These are phyloP conservation scores for Cyamopsis tetragonoloba DNA, from an alignment of 306 rosid species.

Conservation along the genomic window DNA sequence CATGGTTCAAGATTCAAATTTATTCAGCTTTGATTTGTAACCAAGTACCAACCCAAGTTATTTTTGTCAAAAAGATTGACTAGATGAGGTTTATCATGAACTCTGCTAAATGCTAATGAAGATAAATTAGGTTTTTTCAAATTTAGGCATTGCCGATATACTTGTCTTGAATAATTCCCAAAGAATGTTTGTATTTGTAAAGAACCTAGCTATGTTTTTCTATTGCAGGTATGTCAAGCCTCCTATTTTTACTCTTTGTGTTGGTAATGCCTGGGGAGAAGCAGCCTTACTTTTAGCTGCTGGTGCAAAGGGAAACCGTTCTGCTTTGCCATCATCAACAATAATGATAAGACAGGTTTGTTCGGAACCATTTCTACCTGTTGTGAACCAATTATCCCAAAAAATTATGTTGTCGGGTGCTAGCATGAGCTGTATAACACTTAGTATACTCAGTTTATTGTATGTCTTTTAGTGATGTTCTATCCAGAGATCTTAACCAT, in stretches of 20 bases:
- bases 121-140: too few species aligned
- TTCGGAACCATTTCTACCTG: conserved; percentile 1
- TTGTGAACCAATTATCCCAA: not conserved
- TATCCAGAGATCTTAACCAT: conserved; percentile 5
- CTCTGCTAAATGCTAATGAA: not conserved
- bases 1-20: conserved; percentile 7
- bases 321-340: conserved; percentile 92
- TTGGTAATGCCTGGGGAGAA: conserved; percentile 99
- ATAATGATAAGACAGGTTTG: conserved; percentile 95
- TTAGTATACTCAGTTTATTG: not conserved
- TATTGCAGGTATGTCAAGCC: conserved; percentile 70
- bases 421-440: not conserved
- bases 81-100: not conserved
- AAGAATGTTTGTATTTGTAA: conserved; percentile 18
- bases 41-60: not conserved
- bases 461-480: not conserved
- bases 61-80: not conserved
- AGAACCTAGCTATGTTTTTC: conserved; percentile 18
- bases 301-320: conserved; percentile 94
- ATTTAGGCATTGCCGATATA: too few species aligned
- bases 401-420: not conserved
- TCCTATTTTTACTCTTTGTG: conserved; percentile 89
- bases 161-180: conserved; percentile 21
- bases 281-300: conserved; percentile 97
- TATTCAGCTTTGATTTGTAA: not conserved